Evolutionary conservation across 768 basidiomycete species (phyloP).

Genomic region (Lentinula aciculospora): DNA sequence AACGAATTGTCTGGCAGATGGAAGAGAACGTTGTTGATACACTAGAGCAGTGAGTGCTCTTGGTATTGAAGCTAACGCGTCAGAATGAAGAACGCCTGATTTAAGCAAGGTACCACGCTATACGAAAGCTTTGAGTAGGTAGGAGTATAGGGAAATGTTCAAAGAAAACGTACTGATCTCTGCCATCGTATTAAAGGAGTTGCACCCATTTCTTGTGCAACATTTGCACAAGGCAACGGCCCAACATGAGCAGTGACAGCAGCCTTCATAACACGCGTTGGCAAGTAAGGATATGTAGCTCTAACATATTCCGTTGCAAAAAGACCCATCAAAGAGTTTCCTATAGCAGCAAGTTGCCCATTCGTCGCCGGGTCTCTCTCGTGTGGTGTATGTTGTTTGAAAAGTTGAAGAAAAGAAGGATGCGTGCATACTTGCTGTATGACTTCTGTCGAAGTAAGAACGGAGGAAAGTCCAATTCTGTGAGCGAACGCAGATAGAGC

Average conservation of each 20-base stretch:
- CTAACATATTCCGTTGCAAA: constrained; percentile 84
- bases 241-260: constrained; percentile 92
- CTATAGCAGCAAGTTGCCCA: constrained; percentile 66
- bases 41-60: constrained; percentile 84
- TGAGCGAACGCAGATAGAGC: constrained; percentile 74
- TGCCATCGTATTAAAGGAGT: constrained; percentile 77
- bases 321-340: constrained; percentile 86
- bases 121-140: neutral
- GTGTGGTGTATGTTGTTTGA: constrained; percentile 51
- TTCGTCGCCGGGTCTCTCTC: constrained; percentile 59
- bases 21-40: constrained; percentile 82
- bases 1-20: constrained; percentile 81
- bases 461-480: constrained; percentile 62
- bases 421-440: constrained; percentile 79
- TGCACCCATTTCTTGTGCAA: constrained; percentile 85
- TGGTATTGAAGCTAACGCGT: constrained; percentile 85
- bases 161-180: constrained; percentile 49
- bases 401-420: constrained; percentile 55
- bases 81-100: constrained; percentile 63
- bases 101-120: constrained; percentile 43
- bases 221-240: constrained; percentile 71
- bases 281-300: constrained; percentile 81
- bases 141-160: constrained; percentile 1
- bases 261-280: constrained; percentile 86
- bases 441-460: constrained; percentile 46